Conservation (phyloP, 129 eudicot species). For the Artemisia annua region DNA sequence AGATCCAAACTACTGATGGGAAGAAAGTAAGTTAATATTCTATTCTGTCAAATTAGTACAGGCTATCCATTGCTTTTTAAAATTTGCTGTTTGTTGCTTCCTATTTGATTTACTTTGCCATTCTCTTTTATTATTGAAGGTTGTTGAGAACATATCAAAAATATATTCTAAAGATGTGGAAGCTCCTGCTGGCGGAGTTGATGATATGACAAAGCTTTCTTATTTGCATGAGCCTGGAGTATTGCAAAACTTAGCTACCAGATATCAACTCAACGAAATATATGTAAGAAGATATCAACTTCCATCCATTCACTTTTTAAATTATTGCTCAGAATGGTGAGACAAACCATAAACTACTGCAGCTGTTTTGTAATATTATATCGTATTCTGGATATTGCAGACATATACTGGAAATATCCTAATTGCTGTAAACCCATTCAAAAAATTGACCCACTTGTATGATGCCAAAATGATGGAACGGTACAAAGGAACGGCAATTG, state of each 20-base stretch:
- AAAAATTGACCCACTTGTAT: slow-evolving; percentile 81
- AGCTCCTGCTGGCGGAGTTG: slow-evolving; percentile 82
- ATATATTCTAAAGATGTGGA: slow-evolving; percentile 76
- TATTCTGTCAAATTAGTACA: too few relatives aligned
- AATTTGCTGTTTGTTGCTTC: neutral
- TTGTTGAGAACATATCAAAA: slow-evolving; percentile 50
- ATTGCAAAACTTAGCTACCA: slow-evolving; percentile 78
- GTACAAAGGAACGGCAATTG: slow-evolving; percentile 84
- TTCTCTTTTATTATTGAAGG: slow-evolving; percentile 37
- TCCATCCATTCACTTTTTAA: slow-evolving; percentile 5
- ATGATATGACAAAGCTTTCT: slow-evolving; percentile 88
- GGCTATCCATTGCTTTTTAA: neutral
- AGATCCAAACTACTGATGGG: slow-evolving; percentile 64
- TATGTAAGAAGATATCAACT: slow-evolving; percentile 61
- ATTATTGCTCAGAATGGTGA: slow-evolving; percentile 36
- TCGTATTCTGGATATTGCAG: slow-evolving; percentile 74
- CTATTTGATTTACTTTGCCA: slow-evolving; percentile 15
- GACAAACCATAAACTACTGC: slow-evolving; percentile 48
- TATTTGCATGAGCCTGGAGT: slow-evolving; percentile 98
- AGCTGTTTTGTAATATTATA: slow-evolving; percentile 50
- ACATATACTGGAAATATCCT: slow-evolving; percentile 96
- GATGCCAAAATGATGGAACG: slow-evolving; percentile 85
- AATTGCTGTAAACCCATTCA: slow-evolving; percentile 96
- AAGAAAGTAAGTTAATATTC: slow-evolving; percentile 48
- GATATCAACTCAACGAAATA: slow-evolving; percentile 93